Base-by-base conservation (phyloP, 2,329 filamentous ascomycete genomes). In the Herpotrichia juniperi region DNA sequence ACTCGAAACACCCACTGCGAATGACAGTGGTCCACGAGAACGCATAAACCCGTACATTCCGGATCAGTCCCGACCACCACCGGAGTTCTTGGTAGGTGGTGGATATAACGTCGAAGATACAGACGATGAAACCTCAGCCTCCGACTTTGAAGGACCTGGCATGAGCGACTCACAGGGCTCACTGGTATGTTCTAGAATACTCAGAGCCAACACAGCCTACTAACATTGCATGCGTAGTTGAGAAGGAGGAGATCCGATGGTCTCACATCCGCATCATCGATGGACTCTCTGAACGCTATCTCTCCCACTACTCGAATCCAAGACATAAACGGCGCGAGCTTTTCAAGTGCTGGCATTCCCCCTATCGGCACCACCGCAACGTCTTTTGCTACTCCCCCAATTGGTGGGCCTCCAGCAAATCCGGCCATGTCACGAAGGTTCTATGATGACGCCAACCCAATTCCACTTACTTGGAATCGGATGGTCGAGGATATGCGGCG, bases 401-500 rank as follows among this genome's bases (percentile, higher is more conserved):
- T 75, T 2, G 71, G 76, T 2, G 68, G 74, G 26, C 72, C 75
- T 19, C 72, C 78, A 6, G 66, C 75, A 25, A 74, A 76, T 24
- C 77, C 79, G 26, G 75, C 77, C 37, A 84, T 92, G 53, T 89
- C 91, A 28, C 87, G 87, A 53, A 91, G 90, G 45, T 96, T 96
- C 76, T 94, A 96, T 66, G 93, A 97, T 62, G 92, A 97, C 69
- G 87, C 88, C n/a, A 85, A 86, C 43, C 86, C 87, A 3, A 83
- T 90, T 9, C 87, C 90, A 6, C 79, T 96, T 42, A 96, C 91
- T 10, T 99, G 94, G 94, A 91, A 88, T 64, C 82, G 88, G 17
- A 85, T 99, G 48, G 88, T 97, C 5, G 87, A 93, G 51, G 96
- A 96, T 68, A 97, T 97, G 90, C 91, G 91, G 65, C 84, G 86